These are phyloP conservation scores for Xylaria polymorpha DNA, from an alignment of 2,329 filamentous ascomycete genomes.

Conservation along the genomic window DNA sequence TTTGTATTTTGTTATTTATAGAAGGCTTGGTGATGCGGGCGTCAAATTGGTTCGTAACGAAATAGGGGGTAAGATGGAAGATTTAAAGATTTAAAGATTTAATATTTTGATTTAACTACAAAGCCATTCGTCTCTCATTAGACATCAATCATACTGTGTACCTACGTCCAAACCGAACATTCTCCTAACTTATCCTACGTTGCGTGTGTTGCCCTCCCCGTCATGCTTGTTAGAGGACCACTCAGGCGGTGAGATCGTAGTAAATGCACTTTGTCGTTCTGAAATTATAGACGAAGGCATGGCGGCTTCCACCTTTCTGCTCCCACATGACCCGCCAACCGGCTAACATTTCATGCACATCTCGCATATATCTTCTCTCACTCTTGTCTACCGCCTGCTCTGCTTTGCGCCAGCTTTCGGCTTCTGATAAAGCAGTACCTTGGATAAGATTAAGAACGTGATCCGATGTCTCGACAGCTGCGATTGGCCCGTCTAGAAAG, in stretches of 20 bases:
- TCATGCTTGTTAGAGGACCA: background rate
- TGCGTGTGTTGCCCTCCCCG: background rate
- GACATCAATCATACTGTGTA: conserved; percentile 26
- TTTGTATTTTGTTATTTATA: background rate
- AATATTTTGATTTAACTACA: conserved; percentile 12
- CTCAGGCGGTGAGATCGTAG: conserved; percentile 73
- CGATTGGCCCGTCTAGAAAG: conserved; percentile 81
- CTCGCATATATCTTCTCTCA: conserved; percentile 83
- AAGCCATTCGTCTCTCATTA: conserved; percentile 31
- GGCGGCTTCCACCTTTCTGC: conserved; percentile 66
- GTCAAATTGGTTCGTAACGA: background rate
- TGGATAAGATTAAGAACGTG: conserved; percentile 81
- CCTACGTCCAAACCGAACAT: conserved; percentile 14
- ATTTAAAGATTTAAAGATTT: background rate
- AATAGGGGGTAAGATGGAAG: background rate
- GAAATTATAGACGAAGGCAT: conserved; percentile 93
- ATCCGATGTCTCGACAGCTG: conserved; percentile 89
- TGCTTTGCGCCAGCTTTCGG: conserved; percentile 84
- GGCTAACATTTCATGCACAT: conserved; percentile 81
- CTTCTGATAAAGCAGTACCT: conserved; percentile 79
- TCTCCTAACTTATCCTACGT: conserved; percentile 12
- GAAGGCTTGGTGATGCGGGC: background rate
- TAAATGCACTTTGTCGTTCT: conserved; percentile 85
- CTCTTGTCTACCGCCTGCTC: conserved; percentile 81
- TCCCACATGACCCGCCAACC: conserved; percentile 70